Percentiles rank a stretch among this genome's conserved stretches.
Evolutionary conservation across 768 basidiomycete species (phyloP).

Genomic region (Lactifluus rugatus): DNA sequence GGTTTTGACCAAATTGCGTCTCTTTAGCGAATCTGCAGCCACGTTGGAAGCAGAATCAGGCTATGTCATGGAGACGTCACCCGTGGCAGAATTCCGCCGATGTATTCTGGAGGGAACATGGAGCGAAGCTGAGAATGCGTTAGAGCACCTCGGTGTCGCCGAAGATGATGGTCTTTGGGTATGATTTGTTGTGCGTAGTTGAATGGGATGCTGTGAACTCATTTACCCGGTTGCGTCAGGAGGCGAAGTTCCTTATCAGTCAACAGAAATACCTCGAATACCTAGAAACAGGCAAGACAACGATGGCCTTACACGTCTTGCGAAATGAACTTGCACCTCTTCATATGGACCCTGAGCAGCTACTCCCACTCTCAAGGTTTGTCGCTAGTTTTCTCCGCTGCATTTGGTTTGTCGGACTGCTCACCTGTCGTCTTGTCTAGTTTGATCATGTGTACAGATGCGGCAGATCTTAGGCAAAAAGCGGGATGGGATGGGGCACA

Average conservation of each 20-base stretch:
- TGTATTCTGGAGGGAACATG: slow-evolving; percentile 75
- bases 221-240: slow-evolving; percentile 33
- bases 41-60: slow-evolving; percentile 91
- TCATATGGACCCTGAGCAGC: slow-evolving; percentile 65
- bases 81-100: slow-evolving; percentile 71
- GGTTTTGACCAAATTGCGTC: slow-evolving; percentile 15
- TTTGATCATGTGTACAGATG: slow-evolving; percentile 79
- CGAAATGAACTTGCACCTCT: slow-evolving; percentile 83
- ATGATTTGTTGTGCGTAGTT: slow-evolving; percentile 22
- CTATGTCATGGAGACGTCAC: slow-evolving; percentile 68
- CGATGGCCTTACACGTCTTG: slow-evolving; percentile 74
- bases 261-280: slow-evolving; percentile 96
- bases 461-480: slow-evolving; percentile 70
- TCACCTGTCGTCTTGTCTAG: slow-evolving; percentile 7
- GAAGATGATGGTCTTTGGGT: slow-evolving; percentile 66
- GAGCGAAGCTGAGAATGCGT: slow-evolving; percentile 62
- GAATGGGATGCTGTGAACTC: background rate
- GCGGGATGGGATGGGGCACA: slow-evolving; percentile 86
- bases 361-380: slow-evolving; percentile 85
- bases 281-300: slow-evolving; percentile 71
- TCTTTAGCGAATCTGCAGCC: slow-evolving; percentile 70
- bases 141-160: slow-evolving; percentile 58
- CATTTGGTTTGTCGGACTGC: background rate
- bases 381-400: slow-evolving; percentile 18
- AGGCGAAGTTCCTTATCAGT: slow-evolving; percentile 77